These are phyloP conservation scores for Naganishia antarctica DNA, from an alignment of 768 basidiomycete genomes.

Conservation along the genomic window DNA sequence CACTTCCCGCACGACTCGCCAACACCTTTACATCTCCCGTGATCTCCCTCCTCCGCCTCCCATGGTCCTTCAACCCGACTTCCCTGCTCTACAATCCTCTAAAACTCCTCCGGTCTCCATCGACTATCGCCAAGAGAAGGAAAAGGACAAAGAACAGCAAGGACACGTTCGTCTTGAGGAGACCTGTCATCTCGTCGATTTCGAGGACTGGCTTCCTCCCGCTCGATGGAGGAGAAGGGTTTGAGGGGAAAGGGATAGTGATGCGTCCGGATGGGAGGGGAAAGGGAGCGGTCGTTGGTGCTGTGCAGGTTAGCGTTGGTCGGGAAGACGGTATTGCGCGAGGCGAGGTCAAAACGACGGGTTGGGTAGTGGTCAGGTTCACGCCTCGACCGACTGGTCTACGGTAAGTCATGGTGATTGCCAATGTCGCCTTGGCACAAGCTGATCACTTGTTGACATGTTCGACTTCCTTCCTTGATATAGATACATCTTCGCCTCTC, in stretches of 20 bases:
- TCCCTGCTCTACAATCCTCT: slow-evolving; percentile 15
- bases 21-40: not conserved
- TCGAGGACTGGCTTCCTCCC: not conserved
- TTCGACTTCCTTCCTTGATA: no score
- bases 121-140: not conserved
- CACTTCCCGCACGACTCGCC: slow-evolving; percentile 3
- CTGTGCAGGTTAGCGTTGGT: slow-evolving; percentile 24
- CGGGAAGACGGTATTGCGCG: slow-evolving; percentile 26
- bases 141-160: not conserved
- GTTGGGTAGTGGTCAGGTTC: slow-evolving; percentile 47
- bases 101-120: slow-evolving; percentile 3
- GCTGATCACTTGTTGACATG: not conserved
- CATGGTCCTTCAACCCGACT: slow-evolving; percentile 2
- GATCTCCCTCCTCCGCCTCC: not conserved
- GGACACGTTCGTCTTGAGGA: slow-evolving; percentile 14
- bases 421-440: no score
- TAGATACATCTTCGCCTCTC: slow-evolving; percentile 43
- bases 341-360: slow-evolving; percentile 46
- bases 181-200: slow-evolving; percentile 22
- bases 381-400: slow-evolving; percentile 43
- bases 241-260: slow-evolving; percentile 19
- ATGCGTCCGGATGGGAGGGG: slow-evolving; percentile 18
- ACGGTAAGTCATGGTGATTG: slow-evolving; percentile 27
- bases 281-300: slow-evolving; percentile 13
- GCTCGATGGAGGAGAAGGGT: not conserved